Base-by-base conservation (phyloP, 306 rosid genomes). In the Boehmeria nivea region DNA sequence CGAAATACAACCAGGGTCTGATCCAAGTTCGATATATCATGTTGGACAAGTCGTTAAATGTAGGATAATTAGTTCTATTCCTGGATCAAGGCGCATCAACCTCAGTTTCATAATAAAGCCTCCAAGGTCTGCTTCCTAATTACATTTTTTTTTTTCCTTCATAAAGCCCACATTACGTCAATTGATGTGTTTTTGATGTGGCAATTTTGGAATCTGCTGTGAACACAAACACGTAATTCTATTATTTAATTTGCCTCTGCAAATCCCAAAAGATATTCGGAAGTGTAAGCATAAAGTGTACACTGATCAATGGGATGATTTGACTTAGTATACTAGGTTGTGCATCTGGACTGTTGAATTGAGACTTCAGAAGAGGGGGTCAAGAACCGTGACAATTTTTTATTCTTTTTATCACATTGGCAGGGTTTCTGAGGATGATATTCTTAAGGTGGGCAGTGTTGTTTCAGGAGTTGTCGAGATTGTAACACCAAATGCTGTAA, bases 31-130 rank as follows among this genome's bases (percentile, higher is more conserved):
- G 17, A 70, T 78, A 50, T 90, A 82, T 69, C 89, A 80, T 74
- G 87, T 82, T 57, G 98, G 91, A 14, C 94, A 90, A 84, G 98
- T 82, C 38, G 79, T 90, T 74, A 90, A 90, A 79, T 90, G 95
- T 67, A 75, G 98, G 44, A 76, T 87, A 63, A 50, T 60, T 22
- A 81, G 81, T 48, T 76, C 85, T 37, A 62, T 72, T 68, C 78
- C 89, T 21, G 73, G 87, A 65, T 82, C 87, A 21, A 76, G 83
- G 73, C 84, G 96, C 71, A 83, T 91, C 77, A 87, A 66, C 65
- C 93, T 91, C 64, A 91, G 99, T 75, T 87, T 87, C 75, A 70
- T 71, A 59, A 87, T 87, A 66, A 85, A 68, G 57, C 89, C 96
- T 28, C 46, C 82, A 57, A 91, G 98, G 98, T 90, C 67, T 57